Evolutionary conservation across 2,329 filamentous ascomycete species (phyloP), one percentile per base, ranked within the genome.

Genomic region (Exophiala lecanii-corni): DNA sequence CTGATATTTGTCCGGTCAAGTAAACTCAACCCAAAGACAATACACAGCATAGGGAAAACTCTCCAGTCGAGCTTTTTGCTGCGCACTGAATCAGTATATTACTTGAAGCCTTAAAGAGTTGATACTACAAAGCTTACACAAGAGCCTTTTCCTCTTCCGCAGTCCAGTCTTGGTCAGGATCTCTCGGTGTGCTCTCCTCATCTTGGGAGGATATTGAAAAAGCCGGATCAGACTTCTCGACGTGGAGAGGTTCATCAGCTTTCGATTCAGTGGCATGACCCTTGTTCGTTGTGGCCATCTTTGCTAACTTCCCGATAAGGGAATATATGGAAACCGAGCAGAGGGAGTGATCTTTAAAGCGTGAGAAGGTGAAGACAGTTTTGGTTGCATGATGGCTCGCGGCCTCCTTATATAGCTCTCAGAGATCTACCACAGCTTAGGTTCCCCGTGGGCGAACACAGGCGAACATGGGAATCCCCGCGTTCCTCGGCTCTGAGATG

Each of bases 21-120:
- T 9, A 50, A 30, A 9, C 36, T 37, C 20, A 47, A 21, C 18
- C 36, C 45, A 28, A 49, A 49, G 9, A 49, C 41, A 1, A 41
- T 26, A 31, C 45, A 48, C 19, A 48, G 36, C 41, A 48, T 45
- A 13, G 45, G 45, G 23, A 49, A 49, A 19, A 49, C 41, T 5
- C 36, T 17, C 28, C 39, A 41, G 32, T 45, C 41, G 12, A 49
- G 33, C 37, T 45, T 48, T 34, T 26, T 39, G 5, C 36, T 39
- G 15, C 21, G n/a, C n/a, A n/a, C n/a, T n/a, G 9, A 31, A 5
- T 15, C 7, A 17, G 19, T 34, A 34, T 34, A 34, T 34, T n/a
- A n/a, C n/a, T n/a, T n/a, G n/a, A n/a, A n/a, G n/a, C n/a, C n/a
- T 5, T 5, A 5, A 13, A 32, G 5, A 7, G 30, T 32, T 13